Percentiles rank a stretch among this genome's conserved stretches.
Conservation (phyloP, 2,329 filamentous ascomycete genomes). For the Trichoderma polysporum region DNA sequence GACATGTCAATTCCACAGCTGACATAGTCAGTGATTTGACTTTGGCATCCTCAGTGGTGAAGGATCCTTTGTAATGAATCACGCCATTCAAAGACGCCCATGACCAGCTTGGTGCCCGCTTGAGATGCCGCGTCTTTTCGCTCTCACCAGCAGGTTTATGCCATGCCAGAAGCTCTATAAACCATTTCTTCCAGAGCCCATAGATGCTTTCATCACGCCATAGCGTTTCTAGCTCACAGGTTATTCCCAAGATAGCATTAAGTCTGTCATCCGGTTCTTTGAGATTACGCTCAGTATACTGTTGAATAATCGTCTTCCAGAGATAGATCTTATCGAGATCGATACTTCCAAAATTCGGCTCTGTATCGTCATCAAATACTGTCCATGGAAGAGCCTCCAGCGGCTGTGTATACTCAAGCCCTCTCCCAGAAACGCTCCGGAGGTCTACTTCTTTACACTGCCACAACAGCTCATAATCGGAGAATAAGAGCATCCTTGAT, state of each 20-base stretch:
- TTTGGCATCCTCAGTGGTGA: neutral
- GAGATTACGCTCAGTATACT: neutral
- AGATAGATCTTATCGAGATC: neutral
- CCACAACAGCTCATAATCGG: constrained; percentile 4
- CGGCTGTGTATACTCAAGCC: neutral
- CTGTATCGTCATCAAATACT: neutral
- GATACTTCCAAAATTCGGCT: neutral
- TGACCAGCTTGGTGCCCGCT: constrained; percentile 3
- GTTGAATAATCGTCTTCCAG: neutral
- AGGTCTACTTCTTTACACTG: neutral
- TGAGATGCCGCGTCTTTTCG: neutral
- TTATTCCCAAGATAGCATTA: neutral
- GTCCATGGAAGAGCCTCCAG: neutral
- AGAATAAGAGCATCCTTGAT: constrained; percentile 1
- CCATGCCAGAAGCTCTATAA: constrained; percentile 5
- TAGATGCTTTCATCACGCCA: neutral
- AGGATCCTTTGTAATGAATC: neutral
- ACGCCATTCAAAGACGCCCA: constrained; percentile 1
- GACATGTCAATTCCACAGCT: neutral
- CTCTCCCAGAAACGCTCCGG: neutral
- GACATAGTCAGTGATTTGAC: neutral
- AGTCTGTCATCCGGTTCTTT: neutral
- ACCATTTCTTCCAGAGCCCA: constrained; percentile 8
- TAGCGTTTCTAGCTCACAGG: neutral
- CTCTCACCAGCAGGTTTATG: neutral